Percentiles rank a stretch among this genome's conserved stretches.
Conservation (phyloP, 805 yeast species). For the Yarrowia yakushimensis region DNA sequence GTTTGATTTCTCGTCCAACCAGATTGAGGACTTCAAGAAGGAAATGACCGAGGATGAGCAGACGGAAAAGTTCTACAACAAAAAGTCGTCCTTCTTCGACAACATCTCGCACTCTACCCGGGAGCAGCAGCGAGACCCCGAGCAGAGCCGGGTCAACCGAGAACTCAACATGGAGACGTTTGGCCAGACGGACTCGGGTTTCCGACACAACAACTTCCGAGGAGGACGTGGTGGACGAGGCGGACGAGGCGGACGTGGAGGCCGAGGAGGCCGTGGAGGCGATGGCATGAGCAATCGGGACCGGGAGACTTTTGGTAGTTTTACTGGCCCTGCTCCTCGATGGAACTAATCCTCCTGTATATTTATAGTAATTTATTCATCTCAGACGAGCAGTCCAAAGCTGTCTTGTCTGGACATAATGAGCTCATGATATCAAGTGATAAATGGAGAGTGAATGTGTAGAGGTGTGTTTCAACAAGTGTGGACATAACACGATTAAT, state of each 20-base stretch:
- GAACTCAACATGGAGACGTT: conserved; percentile 75
- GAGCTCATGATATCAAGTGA: not conserved
- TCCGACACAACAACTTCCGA: conserved; percentile 38
- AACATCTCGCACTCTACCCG: conserved; percentile 62
- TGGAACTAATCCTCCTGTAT: not conserved
- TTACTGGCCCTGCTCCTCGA: not conserved
- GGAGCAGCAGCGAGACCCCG: conserved; percentile 34
- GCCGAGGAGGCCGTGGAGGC: conserved; percentile 39
- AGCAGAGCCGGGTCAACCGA: conserved; percentile 45
- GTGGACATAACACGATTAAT: too few relatives aligned
- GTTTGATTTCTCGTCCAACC: conserved; percentile 11
- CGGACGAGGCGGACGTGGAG: conserved; percentile 47
- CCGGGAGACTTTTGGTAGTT: conserved; percentile 22
- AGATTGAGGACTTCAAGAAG: conserved; percentile 19
- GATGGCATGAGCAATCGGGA: conserved; percentile 22
- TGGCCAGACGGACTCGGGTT: conserved; percentile 49
- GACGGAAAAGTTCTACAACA: conserved; percentile 53
- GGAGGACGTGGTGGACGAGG: conserved; percentile 52
- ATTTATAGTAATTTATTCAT: conserved; percentile 16
- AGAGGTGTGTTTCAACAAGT: too few relatives aligned
- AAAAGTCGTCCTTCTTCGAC: conserved; percentile 84
- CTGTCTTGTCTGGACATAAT: not conserved
- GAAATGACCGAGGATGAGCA: conserved; percentile 31
- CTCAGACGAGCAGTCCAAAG: not conserved
- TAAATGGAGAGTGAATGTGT: too few relatives aligned